Conservation (phyloP, 2,329 filamentous ascomycete genomes). For the Aspergillus terreus region DNA sequence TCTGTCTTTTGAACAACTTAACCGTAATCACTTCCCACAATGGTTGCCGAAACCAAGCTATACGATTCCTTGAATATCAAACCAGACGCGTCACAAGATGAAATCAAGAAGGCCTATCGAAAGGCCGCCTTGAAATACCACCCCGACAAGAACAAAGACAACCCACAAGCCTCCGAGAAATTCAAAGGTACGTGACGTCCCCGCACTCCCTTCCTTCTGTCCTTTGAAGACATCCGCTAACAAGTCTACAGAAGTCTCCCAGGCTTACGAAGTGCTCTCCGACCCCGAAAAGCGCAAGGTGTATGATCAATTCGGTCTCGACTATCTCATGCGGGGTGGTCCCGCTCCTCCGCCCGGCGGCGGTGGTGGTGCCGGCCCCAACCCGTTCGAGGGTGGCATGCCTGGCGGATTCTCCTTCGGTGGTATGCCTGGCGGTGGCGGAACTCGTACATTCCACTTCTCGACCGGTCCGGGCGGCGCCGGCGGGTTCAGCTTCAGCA, state of each 20-base stretch:
- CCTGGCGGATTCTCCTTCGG: slow-evolving; percentile 51
- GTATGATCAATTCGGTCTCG: slow-evolving; percentile 92
- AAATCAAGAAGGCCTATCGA: slow-evolving; percentile 87
- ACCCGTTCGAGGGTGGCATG: slow-evolving; percentile 58
- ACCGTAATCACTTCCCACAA: slow-evolving; percentile 41
- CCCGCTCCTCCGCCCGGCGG: slow-evolving; percentile 61
- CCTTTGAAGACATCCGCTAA: not conserved
- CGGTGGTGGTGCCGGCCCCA: slow-evolving; percentile 50
- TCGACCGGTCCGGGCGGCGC: slow-evolving; percentile 50
- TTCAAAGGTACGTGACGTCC: slow-evolving; percentile 67
- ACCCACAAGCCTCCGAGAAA: slow-evolving; percentile 78
- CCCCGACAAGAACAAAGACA: slow-evolving; percentile 97
- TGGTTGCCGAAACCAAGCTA: slow-evolving; percentile 94
- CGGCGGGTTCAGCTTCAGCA: slow-evolving; percentile 75
- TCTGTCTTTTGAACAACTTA: not conserved
- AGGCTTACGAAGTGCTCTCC: slow-evolving; percentile 96
- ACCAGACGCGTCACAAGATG: slow-evolving; percentile 78
- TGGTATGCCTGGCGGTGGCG: slow-evolving; percentile 50
- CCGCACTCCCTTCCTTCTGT: not conserved
- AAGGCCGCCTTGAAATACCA: slow-evolving; percentile 90
- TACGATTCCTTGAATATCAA: slow-evolving; percentile 83
- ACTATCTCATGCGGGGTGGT: slow-evolving; percentile 83
- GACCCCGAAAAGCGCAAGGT: slow-evolving; percentile 95
- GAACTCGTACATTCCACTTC: slow-evolving; percentile 46
- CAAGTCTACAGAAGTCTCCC: slow-evolving; percentile 67